Base-by-base conservation (phyloP, 2,329 filamentous ascomycete species). In the Fusarium austroafricanum region DNA sequence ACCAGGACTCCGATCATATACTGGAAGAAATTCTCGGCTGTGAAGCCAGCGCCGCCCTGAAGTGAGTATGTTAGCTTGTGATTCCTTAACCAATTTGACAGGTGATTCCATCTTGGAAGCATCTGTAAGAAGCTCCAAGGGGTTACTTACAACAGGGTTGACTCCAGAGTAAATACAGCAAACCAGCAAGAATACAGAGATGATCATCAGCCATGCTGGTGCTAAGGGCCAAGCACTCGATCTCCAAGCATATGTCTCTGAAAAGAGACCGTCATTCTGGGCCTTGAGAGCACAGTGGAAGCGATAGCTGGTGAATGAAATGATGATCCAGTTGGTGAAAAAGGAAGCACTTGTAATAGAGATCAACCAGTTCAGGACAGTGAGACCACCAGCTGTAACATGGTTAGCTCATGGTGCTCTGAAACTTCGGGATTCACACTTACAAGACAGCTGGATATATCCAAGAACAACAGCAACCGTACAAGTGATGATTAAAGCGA, bases 241-340 rank as follows among this genome's bases (percentile, higher is more conserved):
- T 26, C 37, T 61, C 61, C 61, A 62, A 8, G 60, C 61, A 28
- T 68, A 68, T 2, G 35, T 40, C 31, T 69, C 52, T 23, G 40
- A 55, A 31, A 68, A 65, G 3, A 69, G 56, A 15, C 44, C 12
- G 35, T 69, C 67, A 3, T 65, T 65, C 23, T 68, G 65, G 10
- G 61, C 61, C 10, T 52, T 53, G 29, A 69, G 64, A 6, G 65
- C 67, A 28, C 52, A 42, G 17, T 62, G 56, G 35, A 69, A 69
- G 7, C 64, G 54, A 18, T 33, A 68, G 35, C 54, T 65, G 31
- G 66, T 65, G n/a, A 67, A 61, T 33, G 66, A 42, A 12, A 68
- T 61, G 52, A 69, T 65, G 28, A 65, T 61, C 66, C 66, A 68
- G 49, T 68, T 68, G n/a, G 52, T 55, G 42, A 69, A 67, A 47